These are phyloP conservation scores for Candida hispaniensis DNA, from an alignment of 805 yeast species.

Conservation along the genomic window DNA sequence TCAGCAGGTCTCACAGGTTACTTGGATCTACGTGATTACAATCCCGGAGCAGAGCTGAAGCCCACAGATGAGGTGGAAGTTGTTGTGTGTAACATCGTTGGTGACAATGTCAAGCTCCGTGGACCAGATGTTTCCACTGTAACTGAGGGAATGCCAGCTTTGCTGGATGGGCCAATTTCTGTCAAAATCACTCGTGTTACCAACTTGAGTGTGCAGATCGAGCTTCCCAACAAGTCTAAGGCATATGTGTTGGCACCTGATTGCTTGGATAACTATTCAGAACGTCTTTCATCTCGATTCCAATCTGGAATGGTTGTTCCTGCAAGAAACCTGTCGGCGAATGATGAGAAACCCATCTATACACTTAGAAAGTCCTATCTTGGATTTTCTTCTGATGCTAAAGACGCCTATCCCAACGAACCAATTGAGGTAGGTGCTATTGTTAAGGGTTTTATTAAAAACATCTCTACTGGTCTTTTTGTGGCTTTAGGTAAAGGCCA, in stretches of 20 bases:
- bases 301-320: slow-evolving; percentile 20
- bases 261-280: slow-evolving; percentile 20
- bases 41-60: too few relatives aligned
- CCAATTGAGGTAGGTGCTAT: slow-evolving; percentile 52
- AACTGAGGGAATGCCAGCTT: slow-evolving; percentile 6
- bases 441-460: slow-evolving; percentile 71
- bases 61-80: slow-evolving; percentile 9
- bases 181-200: slow-evolving; percentile 6
- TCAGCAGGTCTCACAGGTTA: slow-evolving; percentile 10
- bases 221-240: slow-evolving; percentile 22
- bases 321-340: slow-evolving; percentile 31
- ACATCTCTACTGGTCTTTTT: slow-evolving; percentile 62
- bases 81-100: slow-evolving; percentile 8
- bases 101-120: slow-evolving; percentile 15
- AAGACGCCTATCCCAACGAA: slow-evolving; percentile 8
- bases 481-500: slow-evolving; percentile 61
- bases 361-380: slow-evolving; percentile 3
- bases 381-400: too few relatives aligned
- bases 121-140: slow-evolving; percentile 4
- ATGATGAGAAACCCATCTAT: slow-evolving; percentile 25
- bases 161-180: slow-evolving; percentile 9
- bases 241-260: slow-evolving; percentile 22
- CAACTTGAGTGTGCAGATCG: slow-evolving; percentile 1
- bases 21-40: slow-evolving; percentile 8
- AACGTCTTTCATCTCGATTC: slow-evolving; percentile 17